Evolutionary conservation across 208 protist genomes (phyloP).

Genomic region (Vickermania ingenoplastis): DNA sequence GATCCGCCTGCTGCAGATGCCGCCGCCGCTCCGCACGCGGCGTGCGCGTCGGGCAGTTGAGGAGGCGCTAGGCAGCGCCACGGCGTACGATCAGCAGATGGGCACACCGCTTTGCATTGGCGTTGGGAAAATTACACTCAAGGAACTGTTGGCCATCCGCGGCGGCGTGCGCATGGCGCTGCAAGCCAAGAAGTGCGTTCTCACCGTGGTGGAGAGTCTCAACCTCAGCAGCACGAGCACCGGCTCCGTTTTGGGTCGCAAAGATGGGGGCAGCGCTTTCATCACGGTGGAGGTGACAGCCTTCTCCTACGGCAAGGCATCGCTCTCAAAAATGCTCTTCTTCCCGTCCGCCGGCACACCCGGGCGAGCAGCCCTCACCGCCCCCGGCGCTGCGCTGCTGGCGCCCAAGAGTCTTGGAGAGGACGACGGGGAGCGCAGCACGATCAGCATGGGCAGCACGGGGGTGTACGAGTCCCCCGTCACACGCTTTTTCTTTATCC

Average conservation of each 20-base stretch:
- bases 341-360: background rate
- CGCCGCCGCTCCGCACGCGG: slow-evolving; percentile 26
- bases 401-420: background rate
- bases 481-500: slow-evolving; percentile 63
- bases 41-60: slow-evolving; percentile 8
- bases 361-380: background rate
- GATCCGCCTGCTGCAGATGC: slow-evolving; percentile 72
- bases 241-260: slow-evolving; percentile 65
- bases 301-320: slow-evolving; percentile 48
- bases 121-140: slow-evolving; percentile 65
- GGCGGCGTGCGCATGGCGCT: slow-evolving; percentile 60
- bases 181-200: slow-evolving; percentile 53
- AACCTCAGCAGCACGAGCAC: slow-evolving; percentile 62
- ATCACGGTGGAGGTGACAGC: slow-evolving; percentile 58
- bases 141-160: slow-evolving; percentile 45
- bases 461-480: slow-evolving; percentile 17
- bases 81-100: slow-evolving; percentile 12
- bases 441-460: slow-evolving; percentile 2
- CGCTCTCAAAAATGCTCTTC: slow-evolving; percentile 24
- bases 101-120: slow-evolving; percentile 68
- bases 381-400: background rate
- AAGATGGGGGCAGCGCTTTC: slow-evolving; percentile 58
- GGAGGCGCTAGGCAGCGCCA: slow-evolving; percentile 6
- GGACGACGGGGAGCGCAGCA: slow-evolving; percentile 4
- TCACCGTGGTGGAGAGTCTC: slow-evolving; percentile 38